Evolutionary conservation across 441 rosid genomes (phyloP), one percentile per base, ranked within the genome.

Genomic region (Adansonia rubrostipa): DNA sequence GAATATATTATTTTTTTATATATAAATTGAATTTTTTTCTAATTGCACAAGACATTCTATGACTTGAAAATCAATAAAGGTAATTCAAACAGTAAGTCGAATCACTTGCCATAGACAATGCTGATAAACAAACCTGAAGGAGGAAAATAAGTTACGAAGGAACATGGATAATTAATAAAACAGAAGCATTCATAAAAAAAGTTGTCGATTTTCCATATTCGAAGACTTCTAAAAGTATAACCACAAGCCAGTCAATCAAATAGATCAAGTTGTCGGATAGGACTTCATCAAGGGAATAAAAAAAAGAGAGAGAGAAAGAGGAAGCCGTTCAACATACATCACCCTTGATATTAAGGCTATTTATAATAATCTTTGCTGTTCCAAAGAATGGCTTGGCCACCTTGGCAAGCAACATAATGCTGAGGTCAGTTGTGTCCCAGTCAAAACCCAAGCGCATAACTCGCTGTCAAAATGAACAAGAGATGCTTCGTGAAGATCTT

Each of bases 281-380:
- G 28, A 24, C 20, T 58, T 47, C 44, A 9, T 74, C 8, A 60
- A 17, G 70, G 17, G 44, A 9, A 48, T 50, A 71, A 15, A 9
- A n/a, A 54, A 28, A 51, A 54, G 54, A 33, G 54, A 62, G 4
- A 74, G 9, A 36, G 9, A 20, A 28, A 28, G 51, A 10, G 14
- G 75, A 72, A 72, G 71, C 20, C 20, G 60, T 33, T 74, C 67
- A 33, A 85, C 98, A 57, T 91, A 96, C 99, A 84, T 96, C 98
- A 33, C 99, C 99, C 89, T 92, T 94, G 81, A 96, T 88, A 82
- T 89, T 92, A 77, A 96, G 96, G 86, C 95, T 92, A 85, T 94
- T 92, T 80, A 94, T 85, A 77, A 96, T 88, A 74, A 96, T 94
- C 79, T 94, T 83, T 78, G 98, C 99, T 77, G 96, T 91, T 71